A percentile compares a stretch with the other conserved stretches of the same genome.
Conservation (phyloP, 768 basidiomycete species). For the Rhodocollybia butyracea region DNA sequence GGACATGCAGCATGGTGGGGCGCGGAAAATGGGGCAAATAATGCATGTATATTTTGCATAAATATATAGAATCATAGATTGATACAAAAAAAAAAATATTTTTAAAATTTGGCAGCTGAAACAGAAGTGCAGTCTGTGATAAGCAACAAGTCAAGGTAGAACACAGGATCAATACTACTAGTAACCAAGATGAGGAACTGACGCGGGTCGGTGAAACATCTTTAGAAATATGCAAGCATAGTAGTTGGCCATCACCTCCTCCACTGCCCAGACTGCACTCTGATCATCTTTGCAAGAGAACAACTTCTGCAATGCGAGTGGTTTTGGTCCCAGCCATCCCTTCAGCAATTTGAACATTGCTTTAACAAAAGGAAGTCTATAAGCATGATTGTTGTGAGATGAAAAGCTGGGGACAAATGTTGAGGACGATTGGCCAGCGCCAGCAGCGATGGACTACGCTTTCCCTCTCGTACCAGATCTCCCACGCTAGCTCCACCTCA, state of each 20-base stretch:
- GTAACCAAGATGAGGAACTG: neutral
- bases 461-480: neutral
- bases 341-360: neutral
- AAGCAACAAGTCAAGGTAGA: no score
- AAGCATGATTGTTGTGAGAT: no score
- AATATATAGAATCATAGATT: no score
- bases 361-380: neutral
- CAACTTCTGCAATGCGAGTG: neutral
- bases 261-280: neutral
- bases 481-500: neutral
- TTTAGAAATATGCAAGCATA: neutral
- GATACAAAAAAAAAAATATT: no score
- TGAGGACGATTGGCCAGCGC: neutral
- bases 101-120: no score
- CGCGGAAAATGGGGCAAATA: no score
- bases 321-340: neutral
- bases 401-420: neutral
- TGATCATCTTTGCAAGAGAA: neutral
- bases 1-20: no score
- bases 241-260: neutral
- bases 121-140: no score
- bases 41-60: no score
- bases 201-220: neutral
- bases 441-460: neutral
- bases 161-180: no score